Evolutionary conservation across 345 rosid species (phyloP).

Genomic region (Litchi chinensis): DNA sequence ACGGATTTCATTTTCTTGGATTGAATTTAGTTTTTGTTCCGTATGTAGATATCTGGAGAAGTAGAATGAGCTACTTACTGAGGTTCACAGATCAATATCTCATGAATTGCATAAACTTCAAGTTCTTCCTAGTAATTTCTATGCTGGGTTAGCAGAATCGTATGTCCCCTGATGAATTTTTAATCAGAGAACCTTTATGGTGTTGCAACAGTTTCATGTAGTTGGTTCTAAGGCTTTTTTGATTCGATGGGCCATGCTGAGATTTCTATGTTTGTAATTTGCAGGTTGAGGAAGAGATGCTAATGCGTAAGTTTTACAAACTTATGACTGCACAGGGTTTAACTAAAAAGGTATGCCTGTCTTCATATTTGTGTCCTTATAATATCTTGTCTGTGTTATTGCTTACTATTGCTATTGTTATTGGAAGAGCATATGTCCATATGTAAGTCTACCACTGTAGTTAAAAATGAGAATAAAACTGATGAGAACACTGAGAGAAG

Average conservation of each 20-base stretch:
- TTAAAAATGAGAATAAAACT: background rate
- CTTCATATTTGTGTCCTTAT: too few species aligned
- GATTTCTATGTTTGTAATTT: slow-evolving; percentile 5
- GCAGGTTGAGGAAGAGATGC: slow-evolving; percentile 83
- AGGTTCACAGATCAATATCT: slow-evolving; percentile 42
- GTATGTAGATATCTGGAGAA: slow-evolving; percentile 54
- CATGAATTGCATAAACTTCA: slow-evolving; percentile 56
- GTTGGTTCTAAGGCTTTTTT: background rate
- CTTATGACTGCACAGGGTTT: slow-evolving; percentile 49
- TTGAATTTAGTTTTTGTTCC: background rate
- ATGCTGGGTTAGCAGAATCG: background rate
- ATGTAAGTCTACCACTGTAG: background rate
- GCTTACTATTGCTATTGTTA: background rate
- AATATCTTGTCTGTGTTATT: background rate
- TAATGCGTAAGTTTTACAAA: slow-evolving; percentile 70
- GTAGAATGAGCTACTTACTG: slow-evolving; percentile 54
- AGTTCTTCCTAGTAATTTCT: slow-evolving; percentile 25
- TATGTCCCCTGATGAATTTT: background rate
- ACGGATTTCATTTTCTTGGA: background rate
- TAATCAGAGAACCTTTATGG: background rate
- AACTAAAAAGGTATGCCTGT: slow-evolving; percentile 48
- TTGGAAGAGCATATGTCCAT: background rate
- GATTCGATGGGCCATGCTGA: background rate
- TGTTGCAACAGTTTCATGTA: background rate
- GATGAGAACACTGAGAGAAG: background rate